phyloP scores from a whole-genome alignment of 768 basidiomycete species.

The Panus rudis region DNA sequence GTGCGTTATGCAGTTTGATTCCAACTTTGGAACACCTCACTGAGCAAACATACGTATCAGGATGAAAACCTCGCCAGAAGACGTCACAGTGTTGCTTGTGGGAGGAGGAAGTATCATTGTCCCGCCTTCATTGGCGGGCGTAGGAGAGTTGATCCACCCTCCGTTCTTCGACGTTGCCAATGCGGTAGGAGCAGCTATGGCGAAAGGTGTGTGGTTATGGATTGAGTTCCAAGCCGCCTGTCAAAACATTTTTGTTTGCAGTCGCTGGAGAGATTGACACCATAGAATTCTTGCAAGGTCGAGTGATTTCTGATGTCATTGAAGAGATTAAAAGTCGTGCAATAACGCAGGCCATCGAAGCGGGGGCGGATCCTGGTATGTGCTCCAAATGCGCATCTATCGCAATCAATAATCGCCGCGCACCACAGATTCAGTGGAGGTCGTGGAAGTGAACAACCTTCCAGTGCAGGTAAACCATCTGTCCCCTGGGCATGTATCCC shows the following conservation, averaged over 20 bases:
- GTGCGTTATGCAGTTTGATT: too few species aligned
- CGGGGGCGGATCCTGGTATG: slow-evolving; percentile 28
- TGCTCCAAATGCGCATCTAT: neutral
- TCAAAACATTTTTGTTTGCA: slow-evolving; percentile 2
- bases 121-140: slow-evolving; percentile 43
- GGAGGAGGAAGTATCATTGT: slow-evolving; percentile 61
- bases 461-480: slow-evolving; percentile 36
- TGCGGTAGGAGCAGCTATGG: slow-evolving; percentile 50
- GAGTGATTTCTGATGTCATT: slow-evolving; percentile 24
- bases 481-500: neutral
- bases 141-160: slow-evolving; percentile 42
- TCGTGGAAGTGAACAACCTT: slow-evolving; percentile 51
- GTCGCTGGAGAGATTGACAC: slow-evolving; percentile 28
- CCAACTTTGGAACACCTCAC: too few species aligned
- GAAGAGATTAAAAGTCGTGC: slow-evolving; percentile 24
- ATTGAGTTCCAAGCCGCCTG: slow-evolving; percentile 4
- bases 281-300: slow-evolving; percentile 28
- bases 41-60: slow-evolving; percentile 12
- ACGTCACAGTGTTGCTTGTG: slow-evolving; percentile 53
- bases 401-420: neutral
- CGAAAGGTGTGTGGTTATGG: slow-evolving; percentile 7
- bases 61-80: slow-evolving; percentile 59
- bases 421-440: slow-evolving; percentile 22
- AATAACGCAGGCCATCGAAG: slow-evolving; percentile 28
- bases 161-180: slow-evolving; percentile 53